Evolutionary conservation across 352 stramenopile species (phyloP), one percentile per base, ranked within the genome.

Genomic region (Globisporangium yorkense): DNA sequence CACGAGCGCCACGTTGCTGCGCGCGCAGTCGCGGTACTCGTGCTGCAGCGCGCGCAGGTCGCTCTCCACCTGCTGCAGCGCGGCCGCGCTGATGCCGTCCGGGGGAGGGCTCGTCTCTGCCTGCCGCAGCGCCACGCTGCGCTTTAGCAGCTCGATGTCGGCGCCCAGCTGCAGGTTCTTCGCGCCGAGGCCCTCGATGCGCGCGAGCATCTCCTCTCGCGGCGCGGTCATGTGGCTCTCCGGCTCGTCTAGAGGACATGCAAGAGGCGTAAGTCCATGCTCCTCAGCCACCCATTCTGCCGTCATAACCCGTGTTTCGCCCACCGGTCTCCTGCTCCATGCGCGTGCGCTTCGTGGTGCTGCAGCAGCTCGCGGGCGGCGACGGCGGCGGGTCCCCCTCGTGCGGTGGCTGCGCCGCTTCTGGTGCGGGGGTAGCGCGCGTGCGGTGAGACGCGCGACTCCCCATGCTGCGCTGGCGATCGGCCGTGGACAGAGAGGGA

Each of bases 11-110:
- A 77, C 62, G 54, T 88, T 81, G 55, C 72, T 73, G 15, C 60
- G 63, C 48, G 75, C 71, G 9, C 69, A 68, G 21, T 73, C 66
- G 18, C 72, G 65, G 51, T 85, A 85, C 27, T 85, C 72, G 15
- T 59, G 62, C 60, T 87, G 72, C 40, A 87, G 53, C 39, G 51
- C 24, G 10, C 56, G 35, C 35, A 85, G 53, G 41, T 87, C 76
- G 15, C 59, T 70, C 27, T 78, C 73, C 6, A 80, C 63, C 2
- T 66, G 59, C 39, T 72, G 71, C 7, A 86, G 50, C 35, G 67
- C 69, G 2, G 65, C 64, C n/a, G 78, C 44, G 6, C 62, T 68
- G 15, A 70, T 33, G 33, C 3, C 1, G 33, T 10, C 33, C 33
- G 9, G 9, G 33, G 5, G 20, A 76, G 61, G 68, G 15, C 72